phyloP scores from a whole-genome alignment of 2,329 filamentous ascomycete species.

The Ophiostoma pallidulum region DNA sequence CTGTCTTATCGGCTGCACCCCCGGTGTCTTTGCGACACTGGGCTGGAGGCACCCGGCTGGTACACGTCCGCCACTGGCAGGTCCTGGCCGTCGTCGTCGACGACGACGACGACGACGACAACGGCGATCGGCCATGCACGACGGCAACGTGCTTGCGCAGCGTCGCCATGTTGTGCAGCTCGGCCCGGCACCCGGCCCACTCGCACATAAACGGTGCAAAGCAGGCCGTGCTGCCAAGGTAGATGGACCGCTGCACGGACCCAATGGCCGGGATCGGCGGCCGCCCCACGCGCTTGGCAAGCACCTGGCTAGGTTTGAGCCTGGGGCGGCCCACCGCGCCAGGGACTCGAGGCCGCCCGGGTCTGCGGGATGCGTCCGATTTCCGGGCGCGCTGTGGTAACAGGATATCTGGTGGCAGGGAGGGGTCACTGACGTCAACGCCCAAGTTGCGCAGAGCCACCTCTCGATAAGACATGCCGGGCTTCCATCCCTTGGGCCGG shows the following conservation, averaged over 20 bases:
- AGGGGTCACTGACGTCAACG: constrained; percentile 3
- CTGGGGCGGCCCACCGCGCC: not conserved
- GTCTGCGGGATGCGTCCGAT: constrained; percentile 12
- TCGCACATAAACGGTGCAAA: constrained; percentile 50
- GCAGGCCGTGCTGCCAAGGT: constrained; percentile 30
- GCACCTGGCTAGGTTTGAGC: not conserved
- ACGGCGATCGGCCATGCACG: constrained; percentile 32
- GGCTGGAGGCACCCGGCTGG: constrained; percentile 14
- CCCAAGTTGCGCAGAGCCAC: constrained; percentile 16
- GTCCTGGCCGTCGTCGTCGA: constrained; percentile 7
- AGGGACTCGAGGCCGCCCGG: constrained; percentile 5
- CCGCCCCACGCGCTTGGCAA: constrained; percentile 19
- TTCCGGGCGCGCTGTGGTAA: constrained; percentile 5
- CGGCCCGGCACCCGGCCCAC: constrained; percentile 49
- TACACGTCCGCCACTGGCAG: constrained; percentile 36
- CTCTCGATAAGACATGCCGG: constrained; percentile 24
- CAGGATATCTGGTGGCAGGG: constrained; percentile 5
- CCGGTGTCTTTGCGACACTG: constrained; percentile 10
- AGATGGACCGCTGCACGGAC: constrained; percentile 29
- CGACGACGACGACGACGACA: not conserved
- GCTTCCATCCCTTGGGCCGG: constrained; percentile 39
- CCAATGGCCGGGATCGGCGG: constrained; percentile 27
- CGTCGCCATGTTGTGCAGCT: constrained; percentile 54
- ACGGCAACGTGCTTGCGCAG: constrained; percentile 42
- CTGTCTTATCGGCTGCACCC: not conserved